Percentiles rank a stretch among this genome's conserved stretches.
phyloP scores from a whole-genome alignment of 495 filamentous ascomycete species.

The Penicillium ochrochloron region DNA sequence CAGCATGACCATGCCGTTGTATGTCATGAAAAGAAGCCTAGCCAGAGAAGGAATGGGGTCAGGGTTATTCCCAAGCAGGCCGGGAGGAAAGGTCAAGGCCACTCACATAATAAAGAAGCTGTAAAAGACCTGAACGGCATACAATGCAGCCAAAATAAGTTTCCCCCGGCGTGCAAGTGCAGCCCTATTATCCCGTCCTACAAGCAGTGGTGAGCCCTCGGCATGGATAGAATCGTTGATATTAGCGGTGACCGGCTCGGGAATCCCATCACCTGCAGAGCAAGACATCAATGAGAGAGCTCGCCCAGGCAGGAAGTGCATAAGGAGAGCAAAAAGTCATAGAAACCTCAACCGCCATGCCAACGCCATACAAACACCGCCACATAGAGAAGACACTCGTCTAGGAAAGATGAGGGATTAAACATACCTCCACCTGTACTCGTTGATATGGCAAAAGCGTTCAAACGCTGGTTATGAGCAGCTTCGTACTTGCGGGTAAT shows the following conservation, averaged over 20 bases:
- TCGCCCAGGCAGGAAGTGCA: conserved; percentile 23
- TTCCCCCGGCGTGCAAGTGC: conserved; percentile 62
- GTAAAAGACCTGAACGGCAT: conserved; percentile 96
- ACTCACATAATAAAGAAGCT: conserved; percentile 99
- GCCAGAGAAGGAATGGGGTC: conserved; percentile 7
- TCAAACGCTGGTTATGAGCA: conserved; percentile 53
- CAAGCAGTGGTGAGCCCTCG: conserved; percentile 74
- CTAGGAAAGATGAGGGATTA: conserved; percentile 1
- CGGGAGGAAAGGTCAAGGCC: conserved; percentile 4
- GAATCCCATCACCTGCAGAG: conserved; percentile 53
- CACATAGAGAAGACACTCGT: neutral
- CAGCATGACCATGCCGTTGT: conserved; percentile 97
- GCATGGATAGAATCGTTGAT: conserved; percentile 35
- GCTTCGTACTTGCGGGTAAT: conserved; percentile 75
- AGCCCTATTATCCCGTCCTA: conserved; percentile 58
- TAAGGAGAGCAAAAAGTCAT: conserved; percentile 1
- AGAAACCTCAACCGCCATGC: conserved; percentile 11
- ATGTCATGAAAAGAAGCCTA: conserved; percentile 99
- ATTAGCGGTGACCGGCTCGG: conserved; percentile 38
- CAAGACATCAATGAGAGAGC: conserved; percentile 43
- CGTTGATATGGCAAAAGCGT: conserved; percentile 45
- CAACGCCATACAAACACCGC: conserved; percentile 10
- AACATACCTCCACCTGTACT: conserved; percentile 54
- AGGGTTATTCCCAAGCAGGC: neutral
- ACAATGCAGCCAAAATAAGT: conserved; percentile 77